phyloP scores from a whole-genome alignment of 169 alveolate species.

The Eimeria acervulina region DNA sequence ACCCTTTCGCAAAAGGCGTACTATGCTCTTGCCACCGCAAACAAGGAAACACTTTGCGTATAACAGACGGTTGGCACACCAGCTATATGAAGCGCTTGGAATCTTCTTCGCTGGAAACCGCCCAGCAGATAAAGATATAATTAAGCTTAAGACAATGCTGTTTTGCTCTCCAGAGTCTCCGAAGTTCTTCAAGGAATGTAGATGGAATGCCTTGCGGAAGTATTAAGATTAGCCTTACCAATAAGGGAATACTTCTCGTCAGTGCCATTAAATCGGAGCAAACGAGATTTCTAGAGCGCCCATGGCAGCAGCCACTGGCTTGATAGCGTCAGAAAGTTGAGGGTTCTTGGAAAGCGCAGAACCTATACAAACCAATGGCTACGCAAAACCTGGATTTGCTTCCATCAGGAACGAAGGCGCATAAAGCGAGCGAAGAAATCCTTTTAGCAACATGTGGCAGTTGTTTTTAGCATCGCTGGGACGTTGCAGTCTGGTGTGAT shows the following conservation, averaged over 20 bases:
- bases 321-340: too few species aligned
- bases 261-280: not conserved
- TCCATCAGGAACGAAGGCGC: not conserved
- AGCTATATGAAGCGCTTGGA: not conserved
- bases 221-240: not conserved
- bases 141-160: not conserved
- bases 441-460: not conserved
- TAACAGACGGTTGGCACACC: not conserved
- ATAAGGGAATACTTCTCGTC: not conserved
- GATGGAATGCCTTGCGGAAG: not conserved
- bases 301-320: not conserved
- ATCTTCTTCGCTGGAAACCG: not conserved
- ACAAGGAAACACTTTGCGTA: not conserved
- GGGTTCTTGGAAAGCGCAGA: too few species aligned
- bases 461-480: not conserved
- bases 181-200: not conserved
- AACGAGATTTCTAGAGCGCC: not conserved
- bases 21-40: not conserved
- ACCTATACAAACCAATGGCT: too few species aligned
- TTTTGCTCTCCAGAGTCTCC: not conserved
- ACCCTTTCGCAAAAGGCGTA: not conserved
- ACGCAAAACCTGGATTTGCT: too few species aligned
- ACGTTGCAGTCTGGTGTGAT: not conserved
- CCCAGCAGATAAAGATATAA: not conserved
- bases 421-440: not conserved